Evolutionary conservation across 345 rosid genomes (phyloP).

Genomic region (Citrus maxima): DNA sequence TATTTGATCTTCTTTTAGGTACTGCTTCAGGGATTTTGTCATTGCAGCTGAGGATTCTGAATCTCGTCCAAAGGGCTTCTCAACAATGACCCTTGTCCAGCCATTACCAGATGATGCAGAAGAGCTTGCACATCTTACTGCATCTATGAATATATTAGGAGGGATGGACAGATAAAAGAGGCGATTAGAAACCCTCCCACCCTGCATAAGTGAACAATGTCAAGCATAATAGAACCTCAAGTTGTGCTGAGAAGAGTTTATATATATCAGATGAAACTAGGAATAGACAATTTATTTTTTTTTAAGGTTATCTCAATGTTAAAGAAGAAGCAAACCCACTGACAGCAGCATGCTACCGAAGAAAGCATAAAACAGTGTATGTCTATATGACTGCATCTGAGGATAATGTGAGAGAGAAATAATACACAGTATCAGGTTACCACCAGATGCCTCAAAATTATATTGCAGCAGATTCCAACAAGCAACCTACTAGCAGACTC

Average conservation of each 20-base stretch:
- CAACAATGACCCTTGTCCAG: constrained; percentile 98
- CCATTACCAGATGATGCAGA: constrained; percentile 89
- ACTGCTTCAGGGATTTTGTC: constrained; percentile 78
- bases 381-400: background rate
- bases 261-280: background rate
- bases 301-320: background rate
- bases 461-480: background rate
- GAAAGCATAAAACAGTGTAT: background rate
- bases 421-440: background rate
- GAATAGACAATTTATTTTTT: background rate
- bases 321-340: background rate
- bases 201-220: constrained; percentile 42
- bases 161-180: constrained; percentile 93
- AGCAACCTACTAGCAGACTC: background rate
- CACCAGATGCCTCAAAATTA: background rate
- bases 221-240: constrained; percentile 3
- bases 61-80: constrained; percentile 98
- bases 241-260: background rate
- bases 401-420: background rate
- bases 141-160: constrained; percentile 90
- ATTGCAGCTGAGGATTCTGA: constrained; percentile 95
- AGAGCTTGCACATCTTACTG: constrained; percentile 85
- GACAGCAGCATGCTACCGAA: background rate
- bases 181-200: constrained; percentile 77
- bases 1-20: constrained; percentile 88